A percentile compares a stretch with the other conserved stretches of the same genome.
phyloP scores from a whole-genome alignment of 2,329 filamentous ascomycete species.

The Daldinia sp. region DNA sequence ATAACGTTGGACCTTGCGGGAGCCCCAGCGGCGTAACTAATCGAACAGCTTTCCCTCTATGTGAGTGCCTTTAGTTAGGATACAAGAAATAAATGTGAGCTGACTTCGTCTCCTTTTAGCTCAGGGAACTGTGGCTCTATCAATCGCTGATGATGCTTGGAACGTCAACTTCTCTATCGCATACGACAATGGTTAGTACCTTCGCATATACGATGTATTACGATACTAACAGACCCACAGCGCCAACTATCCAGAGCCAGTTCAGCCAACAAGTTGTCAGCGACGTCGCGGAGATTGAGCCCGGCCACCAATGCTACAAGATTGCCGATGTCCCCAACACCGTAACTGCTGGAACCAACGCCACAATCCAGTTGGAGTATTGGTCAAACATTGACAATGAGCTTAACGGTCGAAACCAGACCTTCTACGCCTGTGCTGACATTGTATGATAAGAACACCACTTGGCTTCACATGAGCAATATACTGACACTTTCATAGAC shows the following conservation, averaged over 20 bases:
- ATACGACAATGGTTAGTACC: slow-evolving; percentile 52
- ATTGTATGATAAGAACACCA: slow-evolving; percentile 41
- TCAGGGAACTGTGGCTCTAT: slow-evolving; percentile 59
- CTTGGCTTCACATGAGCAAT: neutral
- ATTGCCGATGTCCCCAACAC: slow-evolving; percentile 41
- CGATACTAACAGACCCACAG: slow-evolving; percentile 23
- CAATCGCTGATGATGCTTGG: slow-evolving; percentile 61
- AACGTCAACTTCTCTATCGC: slow-evolving; percentile 60
- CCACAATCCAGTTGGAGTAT: slow-evolving; percentile 51
- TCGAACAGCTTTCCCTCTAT: slow-evolving; percentile 60
- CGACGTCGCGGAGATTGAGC: slow-evolving; percentile 44
- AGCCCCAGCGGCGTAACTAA: slow-evolving; percentile 54
- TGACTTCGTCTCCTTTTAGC: slow-evolving; percentile 43
- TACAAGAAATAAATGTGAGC: neutral
- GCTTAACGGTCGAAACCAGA: slow-evolving; percentile 46
- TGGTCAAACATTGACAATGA: slow-evolving; percentile 46
- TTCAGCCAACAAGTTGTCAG: slow-evolving; percentile 47
- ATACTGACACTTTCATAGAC: slow-evolving; percentile 39
- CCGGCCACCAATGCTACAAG: slow-evolving; percentile 52
- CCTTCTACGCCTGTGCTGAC: slow-evolving; percentile 52
- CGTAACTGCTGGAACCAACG: slow-evolving; percentile 45
- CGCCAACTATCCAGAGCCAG: slow-evolving; percentile 46
- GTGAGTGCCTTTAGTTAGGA: slow-evolving; percentile 44
- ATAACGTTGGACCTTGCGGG: slow-evolving; percentile 62
- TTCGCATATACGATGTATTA: neutral